phyloP scores from a whole-genome alignment of 768 basidiomycete genomes.

The Arthromyces matolae region DNA sequence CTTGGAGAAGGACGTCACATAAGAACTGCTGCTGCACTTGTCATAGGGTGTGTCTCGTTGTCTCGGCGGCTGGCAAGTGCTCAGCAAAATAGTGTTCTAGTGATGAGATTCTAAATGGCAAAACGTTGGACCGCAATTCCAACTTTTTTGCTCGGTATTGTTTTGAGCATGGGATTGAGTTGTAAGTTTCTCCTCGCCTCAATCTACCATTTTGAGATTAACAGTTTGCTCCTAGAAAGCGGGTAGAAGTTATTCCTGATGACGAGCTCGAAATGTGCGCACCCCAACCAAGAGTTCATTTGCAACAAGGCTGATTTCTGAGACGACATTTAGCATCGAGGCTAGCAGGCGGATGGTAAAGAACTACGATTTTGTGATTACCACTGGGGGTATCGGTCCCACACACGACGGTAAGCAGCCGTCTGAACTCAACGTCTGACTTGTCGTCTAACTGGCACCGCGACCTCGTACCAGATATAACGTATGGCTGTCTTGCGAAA shows the following conservation, averaged over 20 bases:
- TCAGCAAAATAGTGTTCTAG: conserved; percentile 31
- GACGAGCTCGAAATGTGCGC: conserved; percentile 85
- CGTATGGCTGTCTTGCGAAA: conserved; percentile 81
- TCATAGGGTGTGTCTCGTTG: conserved; percentile 58
- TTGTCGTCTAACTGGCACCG: neutral
- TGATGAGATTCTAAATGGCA: conserved; percentile 91
- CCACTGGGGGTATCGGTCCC: conserved; percentile 87
- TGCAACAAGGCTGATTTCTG: neutral
- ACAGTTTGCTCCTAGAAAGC: conserved; percentile 49
- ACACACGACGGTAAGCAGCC: conserved; percentile 76
- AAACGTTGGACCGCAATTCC: conserved; percentile 81
- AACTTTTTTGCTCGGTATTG: conserved; percentile 85
- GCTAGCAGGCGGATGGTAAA: conserved; percentile 79
- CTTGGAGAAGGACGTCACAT: conserved; percentile 70
- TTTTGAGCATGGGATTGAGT: conserved; percentile 81
- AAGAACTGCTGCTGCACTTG: conserved; percentile 66
- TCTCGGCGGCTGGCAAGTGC: neutral
- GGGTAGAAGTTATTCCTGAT: conserved; percentile 89
- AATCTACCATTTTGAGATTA: conserved; percentile 8
- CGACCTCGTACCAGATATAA: conserved; percentile 58
- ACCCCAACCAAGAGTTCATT: neutral
- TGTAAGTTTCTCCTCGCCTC: conserved; percentile 41
- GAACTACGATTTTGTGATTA: conserved; percentile 87
- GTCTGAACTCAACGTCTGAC: neutral
- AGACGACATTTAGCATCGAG: conserved; percentile 53